phyloP scores from a whole-genome alignment of 139 green algal species.

The Tetraselmis chui region DNA sequence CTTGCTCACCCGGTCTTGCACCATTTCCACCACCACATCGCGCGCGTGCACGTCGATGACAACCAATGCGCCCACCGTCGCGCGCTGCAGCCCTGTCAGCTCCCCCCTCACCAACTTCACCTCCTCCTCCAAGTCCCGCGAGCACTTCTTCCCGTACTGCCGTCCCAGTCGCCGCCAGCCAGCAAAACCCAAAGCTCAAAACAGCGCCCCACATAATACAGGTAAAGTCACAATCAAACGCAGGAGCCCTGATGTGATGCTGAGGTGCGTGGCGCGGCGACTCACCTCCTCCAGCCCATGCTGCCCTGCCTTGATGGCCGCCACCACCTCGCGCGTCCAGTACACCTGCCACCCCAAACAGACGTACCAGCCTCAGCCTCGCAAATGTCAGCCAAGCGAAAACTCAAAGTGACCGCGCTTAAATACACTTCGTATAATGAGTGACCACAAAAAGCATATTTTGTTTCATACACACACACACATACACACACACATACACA shows the following conservation, averaged over 20 bases:
- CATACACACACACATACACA: no score
- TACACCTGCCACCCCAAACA: conserved; percentile 31
- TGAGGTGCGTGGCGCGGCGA: not conserved
- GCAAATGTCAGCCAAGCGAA: no score
- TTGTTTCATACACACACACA: no score
- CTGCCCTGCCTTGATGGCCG: conserved; percentile 16
- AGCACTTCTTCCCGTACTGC: conserved; percentile 25
- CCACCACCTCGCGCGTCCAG: conserved; percentile 33
- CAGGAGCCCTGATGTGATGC: not conserved
- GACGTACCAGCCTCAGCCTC: no score
- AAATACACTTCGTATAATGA: no score
- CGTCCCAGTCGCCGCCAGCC: no score
- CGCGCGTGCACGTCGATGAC: conserved; percentile 16
- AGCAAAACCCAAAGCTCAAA: not conserved
- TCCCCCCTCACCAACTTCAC: conserved; percentile 17
- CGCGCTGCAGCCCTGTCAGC: conserved; percentile 11
- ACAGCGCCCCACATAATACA: not conserved
- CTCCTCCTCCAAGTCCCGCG: conserved; percentile 32
- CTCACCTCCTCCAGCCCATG: conserved; percentile 2
- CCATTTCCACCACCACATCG: conserved; percentile 15
- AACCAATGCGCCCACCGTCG: conserved; percentile 4
- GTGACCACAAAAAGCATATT: no score
- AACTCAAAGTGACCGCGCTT: no score
- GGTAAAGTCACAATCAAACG: not conserved
- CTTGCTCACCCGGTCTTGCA: conserved; percentile 4